These are phyloP conservation scores for Candida sp. DNA, from an alignment of 1,139 yeast genomes.

Conservation along the genomic window DNA sequence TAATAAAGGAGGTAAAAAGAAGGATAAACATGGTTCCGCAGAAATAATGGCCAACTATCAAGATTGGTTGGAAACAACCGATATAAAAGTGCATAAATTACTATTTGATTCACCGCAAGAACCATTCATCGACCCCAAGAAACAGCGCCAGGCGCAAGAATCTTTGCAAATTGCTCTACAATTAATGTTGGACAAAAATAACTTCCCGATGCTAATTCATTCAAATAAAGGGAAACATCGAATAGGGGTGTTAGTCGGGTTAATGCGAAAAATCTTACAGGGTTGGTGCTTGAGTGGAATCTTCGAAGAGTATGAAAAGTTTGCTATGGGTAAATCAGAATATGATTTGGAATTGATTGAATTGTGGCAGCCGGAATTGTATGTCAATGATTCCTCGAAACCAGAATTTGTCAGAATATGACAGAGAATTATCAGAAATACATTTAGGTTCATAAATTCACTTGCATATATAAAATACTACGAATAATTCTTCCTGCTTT, in stretches of 20 bases:
- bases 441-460: too few relatives aligned
- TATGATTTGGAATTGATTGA: conserved; percentile 72
- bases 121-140: conserved; percentile 58
- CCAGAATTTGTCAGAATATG: conserved; percentile 34
- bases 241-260: conserved; percentile 87
- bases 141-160: conserved; percentile 33
- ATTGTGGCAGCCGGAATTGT: conserved; percentile 46
- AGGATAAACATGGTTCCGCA: conserved; percentile 28
- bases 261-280: conserved; percentile 78
- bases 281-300: conserved; percentile 95
- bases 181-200: conserved; percentile 61
- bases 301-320: conserved; percentile 90
- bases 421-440: background rate
- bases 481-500: conserved; percentile 65
- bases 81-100: conserved; percentile 58
- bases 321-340: conserved; percentile 92
- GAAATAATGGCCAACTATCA: conserved; percentile 51
- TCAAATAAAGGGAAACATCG: conserved; percentile 96
- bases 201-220: conserved; percentile 85
- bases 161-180: conserved; percentile 62
- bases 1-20: conserved; percentile 16
- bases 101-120: conserved; percentile 72
- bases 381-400: conserved; percentile 24
- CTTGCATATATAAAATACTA: too few relatives aligned
- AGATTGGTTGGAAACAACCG: conserved; percentile 57